Evolutionary conservation across 345 rosid species (phyloP).

Genomic region (Noccaea caerulescens): DNA sequence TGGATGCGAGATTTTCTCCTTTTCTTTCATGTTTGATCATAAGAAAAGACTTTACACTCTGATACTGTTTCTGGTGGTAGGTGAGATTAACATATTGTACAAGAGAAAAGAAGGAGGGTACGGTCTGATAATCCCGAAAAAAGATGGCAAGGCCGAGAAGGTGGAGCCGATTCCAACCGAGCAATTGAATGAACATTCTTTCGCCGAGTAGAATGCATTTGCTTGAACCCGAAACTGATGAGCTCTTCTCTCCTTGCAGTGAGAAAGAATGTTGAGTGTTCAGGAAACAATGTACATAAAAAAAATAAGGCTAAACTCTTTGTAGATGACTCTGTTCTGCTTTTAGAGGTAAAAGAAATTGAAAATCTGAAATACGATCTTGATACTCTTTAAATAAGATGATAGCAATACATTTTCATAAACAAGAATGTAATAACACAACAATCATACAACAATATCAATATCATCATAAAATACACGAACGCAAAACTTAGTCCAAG

Average conservation of each 20-base stretch:
- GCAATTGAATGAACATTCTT: conserved; percentile 57
- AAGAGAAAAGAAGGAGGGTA: conserved; percentile 88
- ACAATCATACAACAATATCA: conserved; percentile 31
- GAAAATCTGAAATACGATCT: neutral
- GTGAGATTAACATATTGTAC: conserved; percentile 88
- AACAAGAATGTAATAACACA: conserved; percentile 26
- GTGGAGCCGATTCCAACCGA: conserved; percentile 64
- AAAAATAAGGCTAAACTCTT: neutral
- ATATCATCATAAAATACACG: conserved; percentile 25
- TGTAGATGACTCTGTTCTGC: conserved; percentile 23
- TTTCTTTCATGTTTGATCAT: neutral
- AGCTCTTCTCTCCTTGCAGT: conserved; percentile 26
- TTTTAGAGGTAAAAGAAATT: conserved; percentile 3
- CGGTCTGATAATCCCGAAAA: conserved; percentile 85
- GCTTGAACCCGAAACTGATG: neutral
- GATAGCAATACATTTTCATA: conserved; percentile 8
- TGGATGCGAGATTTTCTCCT: neutral
- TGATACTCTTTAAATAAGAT: conserved; percentile 5
- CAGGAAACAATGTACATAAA: conserved; percentile 16
- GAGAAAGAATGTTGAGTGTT: too few relatives aligned
- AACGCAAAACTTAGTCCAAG: neutral
- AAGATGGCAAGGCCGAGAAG: conserved; percentile 58
- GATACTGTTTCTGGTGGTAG: conserved; percentile 44
- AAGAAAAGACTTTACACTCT: neutral
- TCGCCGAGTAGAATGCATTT: conserved; percentile 47